Evolutionary conservation across 2,329 filamentous ascomycete species (phyloP), one percentile per base, ranked within the genome.

Genomic region (Myriosclerotinia scirpicola): DNA sequence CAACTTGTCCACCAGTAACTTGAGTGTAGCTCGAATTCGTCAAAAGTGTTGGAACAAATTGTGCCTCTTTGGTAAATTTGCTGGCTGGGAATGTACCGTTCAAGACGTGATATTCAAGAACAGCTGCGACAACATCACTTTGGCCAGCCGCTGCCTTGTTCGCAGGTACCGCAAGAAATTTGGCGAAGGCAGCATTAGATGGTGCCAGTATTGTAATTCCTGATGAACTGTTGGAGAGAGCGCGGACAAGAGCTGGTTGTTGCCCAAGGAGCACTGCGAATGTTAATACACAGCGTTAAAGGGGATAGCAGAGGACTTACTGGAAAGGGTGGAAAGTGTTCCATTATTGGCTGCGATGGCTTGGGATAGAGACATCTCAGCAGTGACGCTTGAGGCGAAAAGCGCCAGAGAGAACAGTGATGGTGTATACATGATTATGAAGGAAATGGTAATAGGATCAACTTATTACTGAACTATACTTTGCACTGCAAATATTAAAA

Each of bases 1-100:
- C 78, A 64, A 79, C 78, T 70, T 85, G 82, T 2, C 84, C 83
- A 53, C 76, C 77, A 5, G 81, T 81, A 48, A 85, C 81, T 71
- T 83, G 83, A 46, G 79, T 81, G 75, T 79, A 84, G 30, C 71
- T 73, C 12, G 76, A 46, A 50, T 78, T 76, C 8, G 73, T 77
- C 56, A 85, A 77, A 22, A 83, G 77, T 1, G 81, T 83, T 40
- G 79, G 74, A 44, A 79, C 75, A 65, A 83, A 80, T 2, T 75
- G 67, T 46, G 84, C 77, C 9, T 72, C 75, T 7, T 78, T 78
- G 9, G 73, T 64, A 26, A 74, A 71, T 59, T 68, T 60, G 4
- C 67, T 67, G 5, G 74, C 73, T 5, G 76, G 72, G 54, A 71
- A 72, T 9, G 71, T 70, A 54, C 76, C 77, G 54, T 74, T 68